Conservation (phyloP, 202 grass and related monocot genomes). For the Zizania palustris region DNA sequence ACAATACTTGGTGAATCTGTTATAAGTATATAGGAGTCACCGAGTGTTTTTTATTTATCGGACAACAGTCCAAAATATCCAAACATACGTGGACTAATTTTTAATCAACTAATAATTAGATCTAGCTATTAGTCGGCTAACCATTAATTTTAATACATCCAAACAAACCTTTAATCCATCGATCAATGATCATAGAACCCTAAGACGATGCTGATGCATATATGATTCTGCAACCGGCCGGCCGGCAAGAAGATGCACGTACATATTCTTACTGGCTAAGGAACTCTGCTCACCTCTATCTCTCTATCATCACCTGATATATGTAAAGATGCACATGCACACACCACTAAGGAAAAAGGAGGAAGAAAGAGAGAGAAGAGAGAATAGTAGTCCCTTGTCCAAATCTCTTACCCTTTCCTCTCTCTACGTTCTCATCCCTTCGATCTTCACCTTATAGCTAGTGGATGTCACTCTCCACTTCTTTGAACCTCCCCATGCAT, state of each 20-base stretch:
- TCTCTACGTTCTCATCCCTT: constrained; percentile 6
- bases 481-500: constrained; percentile 3
- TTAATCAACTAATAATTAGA: too few species aligned
- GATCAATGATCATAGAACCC: background rate
- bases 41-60: too few species aligned
- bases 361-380: background rate
- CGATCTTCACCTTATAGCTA: background rate
- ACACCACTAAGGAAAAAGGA: background rate
- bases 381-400: too few species aligned
- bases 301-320: background rate
- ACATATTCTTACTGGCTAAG: constrained; percentile 1
- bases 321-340: background rate
- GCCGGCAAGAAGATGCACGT: background rate
- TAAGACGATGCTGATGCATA: background rate
- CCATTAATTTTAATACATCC: too few species aligned
- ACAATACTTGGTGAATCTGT: too few species aligned
- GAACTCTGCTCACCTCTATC: background rate
- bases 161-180: too few species aligned
- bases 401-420: constrained; percentile 5
- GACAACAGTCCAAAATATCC: too few species aligned
- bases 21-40: too few species aligned
- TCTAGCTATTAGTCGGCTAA: too few species aligned
- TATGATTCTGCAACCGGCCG: background rate
- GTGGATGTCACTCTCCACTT: background rate
- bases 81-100: too few species aligned